Conservation (phyloP, 306 rosid species). For the Carpinus viminea region DNA sequence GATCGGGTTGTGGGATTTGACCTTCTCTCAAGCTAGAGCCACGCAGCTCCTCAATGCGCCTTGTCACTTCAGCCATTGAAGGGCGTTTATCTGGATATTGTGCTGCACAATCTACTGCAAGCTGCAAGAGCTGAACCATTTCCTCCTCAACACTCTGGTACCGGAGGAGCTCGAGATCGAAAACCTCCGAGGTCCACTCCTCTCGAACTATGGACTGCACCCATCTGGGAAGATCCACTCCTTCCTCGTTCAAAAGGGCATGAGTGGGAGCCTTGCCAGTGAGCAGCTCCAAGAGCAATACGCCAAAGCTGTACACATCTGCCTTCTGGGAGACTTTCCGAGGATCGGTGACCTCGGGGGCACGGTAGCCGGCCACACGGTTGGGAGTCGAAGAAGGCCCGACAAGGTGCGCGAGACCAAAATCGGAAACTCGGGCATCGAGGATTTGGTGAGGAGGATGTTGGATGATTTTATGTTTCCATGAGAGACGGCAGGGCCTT, state of each 20-base stretch:
- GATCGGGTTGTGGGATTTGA: conserved; percentile 46
- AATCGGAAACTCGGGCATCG: conserved; percentile 67
- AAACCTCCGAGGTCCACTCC: conserved; percentile 67
- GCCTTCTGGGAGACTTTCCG: conserved; percentile 69
- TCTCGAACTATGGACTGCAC: conserved; percentile 67
- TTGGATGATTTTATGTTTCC: conserved; percentile 74
- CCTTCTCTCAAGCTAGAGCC: conserved; percentile 36
- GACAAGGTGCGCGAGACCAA: conserved; percentile 65
- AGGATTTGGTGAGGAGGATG: conserved; percentile 55
- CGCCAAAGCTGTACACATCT: conserved; percentile 68
- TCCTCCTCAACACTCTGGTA: conserved; percentile 61
- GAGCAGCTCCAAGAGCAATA: conserved; percentile 62
- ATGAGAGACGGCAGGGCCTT: conserved; percentile 54
- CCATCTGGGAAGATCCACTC: conserved; percentile 77
- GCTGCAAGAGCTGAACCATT: conserved; percentile 64
- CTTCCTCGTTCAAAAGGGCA: conserved; percentile 60
- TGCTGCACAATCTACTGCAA: conserved; percentile 66
- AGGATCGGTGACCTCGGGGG: conserved; percentile 68
- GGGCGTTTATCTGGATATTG: conserved; percentile 65
- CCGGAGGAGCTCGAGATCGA: conserved; percentile 60
- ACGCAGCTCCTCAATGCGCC: conserved; percentile 48
- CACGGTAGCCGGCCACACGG: conserved; percentile 64
- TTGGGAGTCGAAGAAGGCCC: conserved; percentile 65
- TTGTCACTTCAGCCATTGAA: conserved; percentile 53
- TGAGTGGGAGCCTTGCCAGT: conserved; percentile 75